phyloP scores from a whole-genome alignment of 2,329 filamentous ascomycete genomes.

The Ascochyta pisi region DNA sequence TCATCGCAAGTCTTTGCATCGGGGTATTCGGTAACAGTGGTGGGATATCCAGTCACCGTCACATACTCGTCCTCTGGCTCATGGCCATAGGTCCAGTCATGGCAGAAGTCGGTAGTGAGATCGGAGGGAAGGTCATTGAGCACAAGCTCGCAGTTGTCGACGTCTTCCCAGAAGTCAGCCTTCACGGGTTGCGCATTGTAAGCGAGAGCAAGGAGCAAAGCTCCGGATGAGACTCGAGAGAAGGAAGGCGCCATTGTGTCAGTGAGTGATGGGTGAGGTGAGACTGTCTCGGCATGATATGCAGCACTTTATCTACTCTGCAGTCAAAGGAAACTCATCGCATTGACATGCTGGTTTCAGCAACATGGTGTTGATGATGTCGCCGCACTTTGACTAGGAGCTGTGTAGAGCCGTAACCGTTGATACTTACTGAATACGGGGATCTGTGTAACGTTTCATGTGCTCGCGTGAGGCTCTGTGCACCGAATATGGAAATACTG shows the following conservation, averaged over 20 bases:
- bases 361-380: background rate
- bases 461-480: conserved; percentile 1
- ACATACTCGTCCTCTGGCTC: conserved; percentile 3
- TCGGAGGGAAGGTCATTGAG: conserved; percentile 12
- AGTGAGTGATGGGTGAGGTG: conserved; percentile 5
- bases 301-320: conserved; percentile 7
- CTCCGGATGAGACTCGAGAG: conserved; percentile 16
- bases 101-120: conserved; percentile 8
- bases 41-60: conserved; percentile 5
- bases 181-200: conserved; percentile 15
- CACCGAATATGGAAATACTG: conserved; percentile 1
- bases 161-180: conserved; percentile 17
- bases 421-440: conserved; percentile 1
- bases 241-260: conserved; percentile 15
- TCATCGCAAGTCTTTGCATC: conserved; percentile 11
- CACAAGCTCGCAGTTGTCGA: conserved; percentile 17
- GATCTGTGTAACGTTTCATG: conserved; percentile 5
- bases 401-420: background rate
- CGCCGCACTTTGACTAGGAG: conserved; percentile 1
- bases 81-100: conserved; percentile 11
- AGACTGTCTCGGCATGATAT: conserved; percentile 16
- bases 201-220: conserved; percentile 15
- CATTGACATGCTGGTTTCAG: conserved; percentile 13
- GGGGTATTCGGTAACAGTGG: conserved; percentile 15
- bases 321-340: conserved; percentile 9